Conservation (phyloP, 2,329 filamentous ascomycete species). For the Colletotrichum euphorbiae region DNA sequence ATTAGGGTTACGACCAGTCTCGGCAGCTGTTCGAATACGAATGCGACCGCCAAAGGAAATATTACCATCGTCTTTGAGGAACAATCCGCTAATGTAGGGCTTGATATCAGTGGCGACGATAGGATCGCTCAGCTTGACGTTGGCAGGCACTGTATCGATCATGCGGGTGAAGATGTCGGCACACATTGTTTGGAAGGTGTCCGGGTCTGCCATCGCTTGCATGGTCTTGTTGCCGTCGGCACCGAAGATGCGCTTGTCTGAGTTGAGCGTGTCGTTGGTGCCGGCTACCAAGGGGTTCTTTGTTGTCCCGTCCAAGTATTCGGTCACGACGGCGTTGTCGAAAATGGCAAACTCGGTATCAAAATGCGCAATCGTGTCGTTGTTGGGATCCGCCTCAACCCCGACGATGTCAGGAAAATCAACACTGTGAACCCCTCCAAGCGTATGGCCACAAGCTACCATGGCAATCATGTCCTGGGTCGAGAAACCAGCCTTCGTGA, state of each 20-base stretch:
- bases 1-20: constrained; percentile 39
- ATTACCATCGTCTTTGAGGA: constrained; percentile 44
- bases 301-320: constrained; percentile 56
- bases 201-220: constrained; percentile 50
- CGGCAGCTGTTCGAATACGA: constrained; percentile 41
- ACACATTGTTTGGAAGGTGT: constrained; percentile 48
- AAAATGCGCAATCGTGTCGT: constrained; percentile 50
- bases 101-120: constrained; percentile 48
- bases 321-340: constrained; percentile 56
- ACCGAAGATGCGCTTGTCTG: constrained; percentile 57
- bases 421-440: constrained; percentile 57
- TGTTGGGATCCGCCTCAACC: constrained; percentile 36
- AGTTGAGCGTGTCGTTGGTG: constrained; percentile 52
- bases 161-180: constrained; percentile 48
- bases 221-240: constrained; percentile 59
- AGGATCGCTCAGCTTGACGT: constrained; percentile 46
- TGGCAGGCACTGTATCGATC: constrained; percentile 50
- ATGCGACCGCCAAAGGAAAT: constrained; percentile 44
- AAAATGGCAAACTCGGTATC: constrained; percentile 58
- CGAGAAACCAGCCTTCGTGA: constrained; percentile 48
- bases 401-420: constrained; percentile 54
- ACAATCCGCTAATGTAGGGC: constrained; percentile 46
- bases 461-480: constrained; percentile 51
- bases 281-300: constrained; percentile 56
- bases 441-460: constrained; percentile 51